phyloP scores from a whole-genome alignment of 2,329 filamentous ascomycete species.

The Biscogniauxia mediterranea region DNA sequence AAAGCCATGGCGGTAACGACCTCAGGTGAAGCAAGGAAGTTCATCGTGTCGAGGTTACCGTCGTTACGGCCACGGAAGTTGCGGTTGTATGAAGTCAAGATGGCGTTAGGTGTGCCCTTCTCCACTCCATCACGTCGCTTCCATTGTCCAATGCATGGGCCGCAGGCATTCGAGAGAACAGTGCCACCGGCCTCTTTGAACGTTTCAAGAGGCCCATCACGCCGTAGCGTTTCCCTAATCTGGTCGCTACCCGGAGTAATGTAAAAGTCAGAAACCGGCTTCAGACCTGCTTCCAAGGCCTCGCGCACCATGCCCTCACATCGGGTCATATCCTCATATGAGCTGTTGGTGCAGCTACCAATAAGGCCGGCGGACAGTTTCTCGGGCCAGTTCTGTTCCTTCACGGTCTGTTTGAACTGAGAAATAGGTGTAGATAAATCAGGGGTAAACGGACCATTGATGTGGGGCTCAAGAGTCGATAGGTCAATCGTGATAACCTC shows the following conservation, averaged over 20 bases:
- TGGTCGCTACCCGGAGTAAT: constrained; percentile 96
- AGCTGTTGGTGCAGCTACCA: constrained; percentile 97
- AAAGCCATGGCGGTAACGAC: constrained; percentile 96
- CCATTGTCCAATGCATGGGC: constrained; percentile 94
- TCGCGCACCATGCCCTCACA: constrained; percentile 92
- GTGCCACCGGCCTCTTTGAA: constrained; percentile 85
- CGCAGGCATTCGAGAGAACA: constrained; percentile 92
- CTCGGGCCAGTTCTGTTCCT: constrained; percentile 84
- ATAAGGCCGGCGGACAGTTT: constrained; percentile 91
- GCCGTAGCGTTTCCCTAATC: constrained; percentile 88
- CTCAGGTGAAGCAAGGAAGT: constrained; percentile 96
- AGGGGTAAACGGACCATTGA: constrained; percentile 96
- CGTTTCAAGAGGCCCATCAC: constrained; percentile 81
- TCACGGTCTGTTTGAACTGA: constrained; percentile 80
- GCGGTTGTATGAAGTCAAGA: constrained; percentile 96
- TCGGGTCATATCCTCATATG: constrained; percentile 97
- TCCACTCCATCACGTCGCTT: constrained; percentile 79
- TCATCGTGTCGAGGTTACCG: constrained; percentile 95
- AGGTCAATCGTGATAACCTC: constrained; percentile 88
- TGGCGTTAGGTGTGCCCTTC: constrained; percentile 89
- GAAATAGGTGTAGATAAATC: constrained; percentile 92
- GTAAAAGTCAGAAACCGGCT: constrained; percentile 88
- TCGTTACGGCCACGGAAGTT: constrained; percentile 98
- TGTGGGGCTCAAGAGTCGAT: constrained; percentile 85
- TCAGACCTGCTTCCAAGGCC: constrained; percentile 82